Evolutionary conservation across 306 rosid genomes (phyloP).

Genomic region (Vachellia collinsii): DNA sequence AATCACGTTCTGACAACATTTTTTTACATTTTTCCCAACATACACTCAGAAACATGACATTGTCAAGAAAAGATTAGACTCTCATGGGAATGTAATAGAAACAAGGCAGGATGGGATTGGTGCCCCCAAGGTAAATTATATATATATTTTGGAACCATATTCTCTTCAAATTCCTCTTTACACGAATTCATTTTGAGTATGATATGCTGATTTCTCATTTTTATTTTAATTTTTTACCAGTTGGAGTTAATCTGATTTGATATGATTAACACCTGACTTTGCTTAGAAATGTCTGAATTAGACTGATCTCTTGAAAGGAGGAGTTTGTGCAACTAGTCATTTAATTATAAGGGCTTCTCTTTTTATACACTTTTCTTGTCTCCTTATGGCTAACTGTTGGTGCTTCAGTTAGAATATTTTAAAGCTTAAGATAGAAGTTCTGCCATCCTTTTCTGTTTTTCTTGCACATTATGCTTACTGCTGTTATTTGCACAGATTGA

Average conservation of each 20-base stretch:
- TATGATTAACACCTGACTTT: not conserved
- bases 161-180: not conserved
- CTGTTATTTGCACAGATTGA: conserved; percentile 68
- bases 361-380: conserved; percentile 13
- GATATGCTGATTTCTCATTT: not conserved
- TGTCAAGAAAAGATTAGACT: conserved; percentile 86
- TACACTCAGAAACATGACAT: conserved; percentile 93
- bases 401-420: not conserved
- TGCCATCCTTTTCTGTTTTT: conserved; percentile 16
- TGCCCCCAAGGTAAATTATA: conserved; percentile 69
- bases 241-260: conserved; percentile 1
- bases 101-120: conserved; percentile 91
- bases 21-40: conserved; percentile 22
- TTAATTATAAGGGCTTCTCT: not conserved
- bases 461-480: conserved; percentile 29
- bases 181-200: conserved; percentile 5
- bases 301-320: conserved; percentile 4
- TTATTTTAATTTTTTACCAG: not conserved
- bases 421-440: conserved; percentile 6
- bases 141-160: not conserved
- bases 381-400: conserved; percentile 15
- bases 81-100: conserved; percentile 91
- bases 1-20: conserved; percentile 2
- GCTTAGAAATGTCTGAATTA: not conserved
- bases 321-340: not conserved